Base-by-base conservation (phyloP, 2,329 filamentous ascomycete species). In the Albophoma yamanashiensis region DNA sequence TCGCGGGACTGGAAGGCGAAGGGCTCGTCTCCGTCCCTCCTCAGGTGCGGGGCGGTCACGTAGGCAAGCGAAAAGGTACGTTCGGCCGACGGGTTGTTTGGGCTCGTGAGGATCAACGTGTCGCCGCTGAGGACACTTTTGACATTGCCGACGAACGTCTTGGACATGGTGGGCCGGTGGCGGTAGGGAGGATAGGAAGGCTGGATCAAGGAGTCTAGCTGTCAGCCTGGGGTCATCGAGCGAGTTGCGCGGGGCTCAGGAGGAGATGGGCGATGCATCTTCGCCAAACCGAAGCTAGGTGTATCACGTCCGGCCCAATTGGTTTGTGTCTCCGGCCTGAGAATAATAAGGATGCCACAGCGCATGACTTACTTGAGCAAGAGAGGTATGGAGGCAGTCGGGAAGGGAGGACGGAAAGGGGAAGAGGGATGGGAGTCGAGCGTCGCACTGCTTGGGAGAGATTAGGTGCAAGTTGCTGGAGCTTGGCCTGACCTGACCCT, bases 51-150 rank as follows among this genome's bases (percentile, higher is more conserved):
- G 57, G 92, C 92, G 61, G 88, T 89, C 66, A 97, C 92, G 76
- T 92, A 97, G 68, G 94, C 94, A 65, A 99, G 81, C 70, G 92
- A 96, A 68, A 99, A 82, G 58, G 83, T 90, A 69, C 91, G 89
- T 78, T 97, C 94, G 74, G 88, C 85, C 65, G 85, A 82, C 42
- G 89, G 88, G 73, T 95, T 92, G 74, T 87, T 88, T 71, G 90
- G 82, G 75, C 89, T 91, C 68, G 88, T 85, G 69, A 97, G 79
- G 65, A 97, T 80, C 67, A 97, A 78, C 36, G 92, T 96, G 79
- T 97, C 94, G 69, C 94, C 94, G 70, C 92, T 97, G 70, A 95
- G 80, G 67, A 96, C 91, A 73, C 89, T 91, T 82, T 99, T 99
- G 76, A 97, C 92, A 70, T 87, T 89, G 72, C 87, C 85, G 73